Conservation (phyloP, 2,329 filamentous ascomycete species). For the Aspergillus sp. region DNA sequence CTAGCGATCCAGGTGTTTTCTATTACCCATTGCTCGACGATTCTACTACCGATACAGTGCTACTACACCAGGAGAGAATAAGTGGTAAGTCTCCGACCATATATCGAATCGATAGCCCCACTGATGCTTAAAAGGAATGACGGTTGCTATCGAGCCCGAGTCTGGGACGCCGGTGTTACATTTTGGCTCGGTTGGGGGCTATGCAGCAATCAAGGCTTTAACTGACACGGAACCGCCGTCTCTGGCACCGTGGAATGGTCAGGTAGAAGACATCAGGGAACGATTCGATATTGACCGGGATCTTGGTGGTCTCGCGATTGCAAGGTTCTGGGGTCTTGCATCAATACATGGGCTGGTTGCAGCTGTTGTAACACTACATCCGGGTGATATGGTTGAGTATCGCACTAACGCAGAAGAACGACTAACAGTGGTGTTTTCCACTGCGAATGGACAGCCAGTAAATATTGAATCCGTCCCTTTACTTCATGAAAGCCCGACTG, state of each 20-base stretch:
- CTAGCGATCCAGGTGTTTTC: constrained; percentile 9
- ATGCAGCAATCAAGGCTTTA: constrained; percentile 21
- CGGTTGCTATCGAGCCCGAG: constrained; percentile 14
- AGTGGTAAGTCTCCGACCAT: constrained; percentile 26
- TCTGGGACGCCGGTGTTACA: constrained; percentile 25
- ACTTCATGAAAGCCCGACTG: constrained; percentile 10
- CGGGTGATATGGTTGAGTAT: constrained; percentile 59
- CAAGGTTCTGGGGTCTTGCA: constrained; percentile 56
- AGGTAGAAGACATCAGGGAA: constrained; percentile 34
- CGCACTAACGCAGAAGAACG: constrained; percentile 48
- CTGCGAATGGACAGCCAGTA: constrained; percentile 17
- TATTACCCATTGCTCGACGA: constrained; percentile 24
- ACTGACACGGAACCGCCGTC: constrained; percentile 5
- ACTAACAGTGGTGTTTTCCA: constrained; percentile 40
- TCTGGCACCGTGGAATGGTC: constrained; percentile 28
- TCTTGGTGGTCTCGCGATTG: constrained; percentile 50
- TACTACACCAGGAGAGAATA: constrained; percentile 33
- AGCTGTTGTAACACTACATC: constrained; percentile 54
- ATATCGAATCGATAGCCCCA: not conserved
- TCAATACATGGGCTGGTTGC: constrained; percentile 51
- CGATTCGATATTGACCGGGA: constrained; percentile 52
- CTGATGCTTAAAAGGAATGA: constrained; percentile 29
- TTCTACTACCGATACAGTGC: constrained; percentile 7
- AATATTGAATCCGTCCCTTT: constrained; percentile 2
- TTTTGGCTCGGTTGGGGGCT: constrained; percentile 31